Percentiles rank a stretch among this genome's conserved stretches.
Conservation (phyloP, 495 filamentous ascomycete species). For the Halenospora varia region DNA sequence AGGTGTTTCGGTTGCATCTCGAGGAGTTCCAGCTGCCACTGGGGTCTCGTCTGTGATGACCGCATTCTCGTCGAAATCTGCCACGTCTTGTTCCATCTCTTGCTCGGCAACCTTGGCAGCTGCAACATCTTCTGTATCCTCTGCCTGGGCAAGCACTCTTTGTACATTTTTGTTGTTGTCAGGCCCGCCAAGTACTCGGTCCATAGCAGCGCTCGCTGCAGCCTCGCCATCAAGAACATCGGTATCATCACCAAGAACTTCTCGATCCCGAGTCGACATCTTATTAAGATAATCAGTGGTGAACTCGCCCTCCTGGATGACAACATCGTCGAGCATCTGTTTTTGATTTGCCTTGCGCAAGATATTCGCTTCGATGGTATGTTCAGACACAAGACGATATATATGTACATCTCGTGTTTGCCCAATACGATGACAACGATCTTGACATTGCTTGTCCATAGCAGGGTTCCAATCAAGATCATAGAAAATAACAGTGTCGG, state of each 20-base stretch:
- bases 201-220: conserved; percentile 76
- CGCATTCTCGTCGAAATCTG: conserved; percentile 80
- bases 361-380: conserved; percentile 98
- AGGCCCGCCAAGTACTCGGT: conserved; percentile 70
- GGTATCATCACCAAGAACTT: conserved; percentile 53
- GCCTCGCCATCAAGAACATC: conserved; percentile 55
- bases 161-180: conserved; percentile 40
- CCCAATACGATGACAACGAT: conserved; percentile 95
- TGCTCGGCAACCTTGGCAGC: conserved; percentile 86
- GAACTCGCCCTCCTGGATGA: conserved; percentile 98
- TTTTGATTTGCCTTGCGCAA: conserved; percentile 95
- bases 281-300: conserved; percentile 97
- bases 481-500: conserved; percentile 99
- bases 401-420: conserved; percentile 98
- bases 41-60: conserved; percentile 39
- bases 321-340: conserved; percentile 93
- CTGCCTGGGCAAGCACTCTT: conserved; percentile 77
- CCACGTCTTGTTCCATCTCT: conserved; percentile 82
- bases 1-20: conserved; percentile 24
- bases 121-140: conserved; percentile 86
- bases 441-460: conserved; percentile 99
- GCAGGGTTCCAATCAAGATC: conserved; percentile 99
- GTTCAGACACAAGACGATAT: conserved; percentile 93
- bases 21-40: conserved; percentile 31
- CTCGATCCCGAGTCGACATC: conserved; percentile 62